Conservation (phyloP, 495 filamentous ascomycete genomes). For the Astrocystis sublimbata region DNA sequence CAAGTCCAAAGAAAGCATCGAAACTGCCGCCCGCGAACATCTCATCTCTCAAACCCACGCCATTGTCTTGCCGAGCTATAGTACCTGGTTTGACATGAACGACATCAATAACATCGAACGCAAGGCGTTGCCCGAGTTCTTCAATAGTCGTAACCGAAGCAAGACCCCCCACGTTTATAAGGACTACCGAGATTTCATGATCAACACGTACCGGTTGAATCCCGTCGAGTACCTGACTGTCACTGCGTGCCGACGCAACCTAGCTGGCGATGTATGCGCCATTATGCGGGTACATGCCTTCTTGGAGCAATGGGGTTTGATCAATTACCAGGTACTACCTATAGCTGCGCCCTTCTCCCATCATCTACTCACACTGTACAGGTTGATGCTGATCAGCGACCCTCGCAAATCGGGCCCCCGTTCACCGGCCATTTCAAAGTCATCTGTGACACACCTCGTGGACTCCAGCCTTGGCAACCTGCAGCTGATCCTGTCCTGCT, state of each 20-base stretch:
- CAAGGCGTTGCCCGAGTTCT: slow-evolving; percentile 93
- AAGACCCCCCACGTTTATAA: slow-evolving; percentile 98
- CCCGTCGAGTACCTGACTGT: slow-evolving; percentile 95
- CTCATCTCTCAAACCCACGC: slow-evolving; percentile 89
- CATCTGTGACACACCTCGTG: slow-evolving; percentile 90
- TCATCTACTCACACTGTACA: slow-evolving; percentile 43
- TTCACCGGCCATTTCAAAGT: slow-evolving; percentile 97
- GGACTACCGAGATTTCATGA: slow-evolving; percentile 99
- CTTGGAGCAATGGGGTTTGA: slow-evolving; percentile 98
- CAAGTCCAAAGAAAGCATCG: slow-evolving; percentile 75
- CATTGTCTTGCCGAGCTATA: slow-evolving; percentile 94
- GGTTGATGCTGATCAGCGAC: slow-evolving; percentile 94
- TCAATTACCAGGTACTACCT: slow-evolving; percentile 89
- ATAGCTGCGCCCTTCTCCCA: background rate
- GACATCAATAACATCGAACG: slow-evolving; percentile 82
- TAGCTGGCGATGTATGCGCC: slow-evolving; percentile 96
- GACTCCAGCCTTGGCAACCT: slow-evolving; percentile 92
- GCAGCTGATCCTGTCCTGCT: slow-evolving; percentile 68
- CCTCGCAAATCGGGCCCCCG: slow-evolving; percentile 92
- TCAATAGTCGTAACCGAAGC: slow-evolving; percentile 96
- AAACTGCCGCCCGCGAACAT: slow-evolving; percentile 83
- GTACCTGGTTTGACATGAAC: slow-evolving; percentile 98
- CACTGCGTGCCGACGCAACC: slow-evolving; percentile 92
- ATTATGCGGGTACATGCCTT: slow-evolving; percentile 99
- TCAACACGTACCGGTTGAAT: slow-evolving; percentile 96